phyloP scores from a whole-genome alignment of 2,329 filamentous ascomycete genomes.

The Claviceps quebecensis region DNA sequence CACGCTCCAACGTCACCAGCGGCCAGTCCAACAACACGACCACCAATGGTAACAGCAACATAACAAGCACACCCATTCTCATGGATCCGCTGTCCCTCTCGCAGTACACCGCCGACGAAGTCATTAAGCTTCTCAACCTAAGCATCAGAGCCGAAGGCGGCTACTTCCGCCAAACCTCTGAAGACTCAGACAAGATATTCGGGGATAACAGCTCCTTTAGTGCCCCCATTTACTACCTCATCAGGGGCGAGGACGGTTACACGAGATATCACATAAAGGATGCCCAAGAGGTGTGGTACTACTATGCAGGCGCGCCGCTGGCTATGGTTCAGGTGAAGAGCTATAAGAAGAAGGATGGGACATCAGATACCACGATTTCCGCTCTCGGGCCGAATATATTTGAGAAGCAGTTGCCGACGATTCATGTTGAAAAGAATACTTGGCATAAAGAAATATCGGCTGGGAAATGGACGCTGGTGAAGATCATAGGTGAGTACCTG shows the following conservation, averaged over 20 bases:
- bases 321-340: constrained; percentile 25
- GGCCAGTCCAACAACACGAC: background rate
- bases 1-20: too few relatives aligned
- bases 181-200: constrained; percentile 16
- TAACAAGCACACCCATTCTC: background rate
- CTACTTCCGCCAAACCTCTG: constrained; percentile 33
- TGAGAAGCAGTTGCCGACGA: constrained; percentile 21
- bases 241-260: constrained; percentile 25
- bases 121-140: constrained; percentile 28
- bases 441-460: constrained; percentile 17
- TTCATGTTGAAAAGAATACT: too few relatives aligned
- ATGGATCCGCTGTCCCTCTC: background rate
- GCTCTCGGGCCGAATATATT: constrained; percentile 30
- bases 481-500: constrained; percentile 10
- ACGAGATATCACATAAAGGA: constrained; percentile 36
- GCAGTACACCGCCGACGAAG: constrained; percentile 21
- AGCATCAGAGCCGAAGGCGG: constrained; percentile 32
- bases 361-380: constrained; percentile 20
- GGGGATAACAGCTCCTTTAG: constrained; percentile 24
- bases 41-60: background rate
- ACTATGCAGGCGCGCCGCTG: constrained; percentile 38
- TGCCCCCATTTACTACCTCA: constrained; percentile 39
- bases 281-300: constrained; percentile 36
- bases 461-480: constrained; percentile 33
- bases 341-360: too few relatives aligned